These are phyloP conservation scores for Podaxis carcinomalis DNA, from an alignment of 768 basidiomycete species.

Conservation along the genomic window DNA sequence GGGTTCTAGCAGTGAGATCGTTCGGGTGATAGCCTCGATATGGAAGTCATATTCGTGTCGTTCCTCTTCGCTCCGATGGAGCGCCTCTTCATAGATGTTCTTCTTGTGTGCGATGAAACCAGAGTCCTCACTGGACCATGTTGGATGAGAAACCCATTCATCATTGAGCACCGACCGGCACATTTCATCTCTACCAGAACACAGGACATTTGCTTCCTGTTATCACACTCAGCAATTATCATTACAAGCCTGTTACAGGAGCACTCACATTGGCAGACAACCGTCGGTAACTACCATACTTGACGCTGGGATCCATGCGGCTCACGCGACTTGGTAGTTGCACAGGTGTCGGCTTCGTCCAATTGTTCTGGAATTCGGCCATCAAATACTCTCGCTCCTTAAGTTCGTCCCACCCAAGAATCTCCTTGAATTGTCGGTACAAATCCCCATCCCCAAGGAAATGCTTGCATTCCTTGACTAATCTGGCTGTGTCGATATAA, in stretches of 20 bases:
- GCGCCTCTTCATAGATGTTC: slow-evolving; percentile 94
- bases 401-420: slow-evolving; percentile 84
- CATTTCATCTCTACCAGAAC: slow-evolving; percentile 96
- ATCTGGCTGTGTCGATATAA: slow-evolving; percentile 80
- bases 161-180: slow-evolving; percentile 96
- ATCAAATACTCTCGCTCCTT: slow-evolving; percentile 54
- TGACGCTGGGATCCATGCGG: slow-evolving; percentile 62
- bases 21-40: slow-evolving; percentile 90
- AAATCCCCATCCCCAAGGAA: slow-evolving; percentile 79
- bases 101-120: slow-evolving; percentile 89
- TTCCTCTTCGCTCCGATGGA: slow-evolving; percentile 96
- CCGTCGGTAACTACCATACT: slow-evolving; percentile 87
- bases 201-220: slow-evolving; percentile 83
- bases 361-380: slow-evolving; percentile 45
- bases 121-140: slow-evolving; percentile 91
- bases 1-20: slow-evolving; percentile 88
- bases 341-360: slow-evolving; percentile 47
- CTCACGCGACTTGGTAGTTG: slow-evolving; percentile 41
- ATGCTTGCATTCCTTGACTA: slow-evolving; percentile 75
- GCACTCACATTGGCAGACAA: slow-evolving; percentile 71
- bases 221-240: neutral
- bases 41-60: slow-evolving; percentile 99
- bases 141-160: slow-evolving; percentile 97
- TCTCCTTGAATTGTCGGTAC: slow-evolving; percentile 76
- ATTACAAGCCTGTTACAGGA: neutral